Base-by-base conservation (phyloP, 2,329 filamentous ascomycete species). In the Chaetoscypha palmicola region DNA sequence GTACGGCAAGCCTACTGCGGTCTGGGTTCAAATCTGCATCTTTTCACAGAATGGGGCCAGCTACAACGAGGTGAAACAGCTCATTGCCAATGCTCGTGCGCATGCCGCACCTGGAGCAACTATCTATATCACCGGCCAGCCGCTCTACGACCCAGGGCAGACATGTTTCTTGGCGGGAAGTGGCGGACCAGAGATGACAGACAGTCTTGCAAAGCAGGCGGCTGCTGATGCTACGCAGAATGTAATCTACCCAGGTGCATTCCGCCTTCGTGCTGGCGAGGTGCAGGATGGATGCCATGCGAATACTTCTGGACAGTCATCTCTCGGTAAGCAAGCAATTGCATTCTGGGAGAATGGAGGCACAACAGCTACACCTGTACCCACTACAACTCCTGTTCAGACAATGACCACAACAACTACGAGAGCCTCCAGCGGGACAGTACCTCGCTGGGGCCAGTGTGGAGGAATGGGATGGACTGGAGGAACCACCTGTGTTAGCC, bases 271-370 rank as follows among this genome's bases (percentile, higher is more conserved):
- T 11, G 23, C 11, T 5, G 34, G 34, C 20, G 34, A 37, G 14
- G 34, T 37, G 14, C 34, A 37, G 34, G 34, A 37, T 23, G 34
- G 34, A n/a, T 37, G 34, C 16, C 34, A 37, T 14, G 34, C 34
- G 2, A 37, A 37, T 20, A 20, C 34, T 7, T 16, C 14, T 10
- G 34, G 34, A n/a, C 34, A 37, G 34, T 37, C 34, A 2, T 37
- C 34, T 9, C n/a, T 37, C 4, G 34, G 34, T 3, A 37, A 37
- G 17, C 34, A 37, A 11, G 34, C 34, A 11, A 9, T 11, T 16
- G 16, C 17, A 11, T 37, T 37, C 34, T 37, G 34, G 34, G 34
- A n/a, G n/a, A n/a, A n/a, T n/a, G n/a, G n/a, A n/a, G n/a, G n/a
- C n/a, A n/a, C n/a, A n/a, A n/a, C n/a, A n/a, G n/a, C n/a, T n/a